Conservation (phyloP, 305 asterid species). For the Fraxinus ornus region DNA sequence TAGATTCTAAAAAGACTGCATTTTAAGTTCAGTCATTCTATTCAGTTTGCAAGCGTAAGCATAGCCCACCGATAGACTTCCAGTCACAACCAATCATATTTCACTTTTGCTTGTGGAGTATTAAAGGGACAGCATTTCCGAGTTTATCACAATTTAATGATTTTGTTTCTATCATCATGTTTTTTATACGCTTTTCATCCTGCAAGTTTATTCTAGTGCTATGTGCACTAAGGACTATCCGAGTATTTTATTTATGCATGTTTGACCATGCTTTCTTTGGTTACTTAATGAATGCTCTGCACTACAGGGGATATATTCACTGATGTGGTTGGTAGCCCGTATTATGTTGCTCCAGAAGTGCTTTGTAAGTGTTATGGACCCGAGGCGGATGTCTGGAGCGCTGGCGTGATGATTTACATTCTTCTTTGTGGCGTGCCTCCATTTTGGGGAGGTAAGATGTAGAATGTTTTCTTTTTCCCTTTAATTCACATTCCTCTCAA, state of each 20-base stretch:
- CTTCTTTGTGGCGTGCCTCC: constrained; percentile 68
- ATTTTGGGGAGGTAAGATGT: constrained; percentile 67
- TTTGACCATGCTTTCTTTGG: background rate
- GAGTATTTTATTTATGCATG: background rate
- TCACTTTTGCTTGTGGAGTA: background rate
- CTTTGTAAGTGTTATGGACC: constrained; percentile 55
- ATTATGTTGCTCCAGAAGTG: constrained; percentile 78
- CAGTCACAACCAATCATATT: background rate
- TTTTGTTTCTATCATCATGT: background rate
- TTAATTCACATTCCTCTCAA: constrained; percentile 6
- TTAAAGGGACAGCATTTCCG: background rate
- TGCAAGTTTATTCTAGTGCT: background rate
- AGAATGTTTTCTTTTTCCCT: background rate
- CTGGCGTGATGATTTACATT: constrained; percentile 67
- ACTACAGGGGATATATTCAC: constrained; percentile 44
- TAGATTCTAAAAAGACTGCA: background rate
- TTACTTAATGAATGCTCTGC: constrained; percentile 5
- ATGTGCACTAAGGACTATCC: background rate
- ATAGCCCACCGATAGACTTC: background rate
- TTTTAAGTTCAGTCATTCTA: background rate
- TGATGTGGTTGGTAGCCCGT: constrained; percentile 76
- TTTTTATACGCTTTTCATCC: background rate
- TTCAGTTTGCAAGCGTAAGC: background rate
- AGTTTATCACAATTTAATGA: background rate
- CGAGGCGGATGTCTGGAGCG: constrained; percentile 73